A percentile compares a stretch with the other conserved stretches of the same genome.
phyloP scores from a whole-genome alignment of 441 rosid species.

The Erodium chrysanthum region DNA sequence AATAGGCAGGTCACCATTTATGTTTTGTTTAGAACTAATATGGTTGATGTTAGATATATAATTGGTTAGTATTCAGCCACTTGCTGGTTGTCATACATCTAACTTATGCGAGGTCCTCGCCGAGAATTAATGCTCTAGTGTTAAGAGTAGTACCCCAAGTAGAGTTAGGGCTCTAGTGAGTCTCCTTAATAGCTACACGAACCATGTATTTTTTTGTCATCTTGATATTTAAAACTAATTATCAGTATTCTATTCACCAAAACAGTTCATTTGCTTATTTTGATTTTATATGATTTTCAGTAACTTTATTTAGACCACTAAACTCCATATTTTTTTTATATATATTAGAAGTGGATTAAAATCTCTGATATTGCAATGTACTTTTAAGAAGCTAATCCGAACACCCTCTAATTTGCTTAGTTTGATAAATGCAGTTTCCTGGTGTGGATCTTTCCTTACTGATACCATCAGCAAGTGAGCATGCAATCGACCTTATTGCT shows the following conservation, averaged over 20 bases:
- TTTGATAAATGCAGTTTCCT: conserved; percentile 35
- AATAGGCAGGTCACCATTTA: background rate
- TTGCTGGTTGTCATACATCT: no score
- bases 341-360: background rate
- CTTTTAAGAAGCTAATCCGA: background rate
- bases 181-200: no score
- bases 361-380: background rate
- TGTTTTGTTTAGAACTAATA: no score
- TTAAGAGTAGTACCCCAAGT: no score
- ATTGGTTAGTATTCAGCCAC: no score
- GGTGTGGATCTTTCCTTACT: conserved; percentile 48
- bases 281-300: no score
- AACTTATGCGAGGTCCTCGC: no score
- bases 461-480: conserved; percentile 65
- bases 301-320: background rate
- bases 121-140: no score
- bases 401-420: background rate
- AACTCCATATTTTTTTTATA: background rate
- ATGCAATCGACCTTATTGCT: conserved; percentile 58
- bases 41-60: no score
- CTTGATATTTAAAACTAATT: background rate
- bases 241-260: background rate
- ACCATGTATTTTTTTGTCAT: background rate
- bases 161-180: no score
- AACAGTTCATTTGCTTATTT: no score